phyloP scores from a whole-genome alignment of 352 stramenopile genomes.

The Globisporangium cystogenes region DNA sequence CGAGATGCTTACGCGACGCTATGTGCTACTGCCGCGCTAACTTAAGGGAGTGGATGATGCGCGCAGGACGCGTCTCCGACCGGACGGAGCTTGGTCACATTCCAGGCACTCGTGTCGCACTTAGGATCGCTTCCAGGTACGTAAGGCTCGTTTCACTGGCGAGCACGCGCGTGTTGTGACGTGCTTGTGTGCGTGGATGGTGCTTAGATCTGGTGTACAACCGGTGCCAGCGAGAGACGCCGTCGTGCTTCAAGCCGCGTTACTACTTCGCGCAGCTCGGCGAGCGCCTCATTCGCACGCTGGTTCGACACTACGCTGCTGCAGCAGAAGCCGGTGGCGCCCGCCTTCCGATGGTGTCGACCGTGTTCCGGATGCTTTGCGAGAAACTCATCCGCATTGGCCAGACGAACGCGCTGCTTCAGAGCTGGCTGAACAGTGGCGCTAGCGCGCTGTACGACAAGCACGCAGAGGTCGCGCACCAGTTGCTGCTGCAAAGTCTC shows the following conservation, averaged over 20 bases:
- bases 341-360: constrained; percentile 1
- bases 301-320: constrained; percentile 8
- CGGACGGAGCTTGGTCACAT: constrained; percentile 4
- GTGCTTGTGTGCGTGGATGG: neutral
- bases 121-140: constrained; percentile 47
- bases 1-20: too few relatives aligned
- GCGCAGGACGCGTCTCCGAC: constrained; percentile 6
- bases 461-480: constrained; percentile 12
- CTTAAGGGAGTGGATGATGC: neutral
- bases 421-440: constrained; percentile 34
- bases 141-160: too few relatives aligned
- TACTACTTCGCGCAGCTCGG: constrained; percentile 41
- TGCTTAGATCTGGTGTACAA: constrained; percentile 62
- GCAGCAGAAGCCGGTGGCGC: neutral
- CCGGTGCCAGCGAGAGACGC: constrained; percentile 34
- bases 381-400: constrained; percentile 63
- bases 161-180: neutral
- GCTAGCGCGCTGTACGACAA: constrained; percentile 15
- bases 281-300: constrained; percentile 28
- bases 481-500: constrained; percentile 33
- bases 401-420: constrained; percentile 29
- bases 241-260: constrained; percentile 35
- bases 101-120: constrained; percentile 35
- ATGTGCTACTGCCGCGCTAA: too few relatives aligned
- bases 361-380: constrained; percentile 48